Conservation (phyloP, 163 green algal species). For the Scenedesmus sp. region DNA sequence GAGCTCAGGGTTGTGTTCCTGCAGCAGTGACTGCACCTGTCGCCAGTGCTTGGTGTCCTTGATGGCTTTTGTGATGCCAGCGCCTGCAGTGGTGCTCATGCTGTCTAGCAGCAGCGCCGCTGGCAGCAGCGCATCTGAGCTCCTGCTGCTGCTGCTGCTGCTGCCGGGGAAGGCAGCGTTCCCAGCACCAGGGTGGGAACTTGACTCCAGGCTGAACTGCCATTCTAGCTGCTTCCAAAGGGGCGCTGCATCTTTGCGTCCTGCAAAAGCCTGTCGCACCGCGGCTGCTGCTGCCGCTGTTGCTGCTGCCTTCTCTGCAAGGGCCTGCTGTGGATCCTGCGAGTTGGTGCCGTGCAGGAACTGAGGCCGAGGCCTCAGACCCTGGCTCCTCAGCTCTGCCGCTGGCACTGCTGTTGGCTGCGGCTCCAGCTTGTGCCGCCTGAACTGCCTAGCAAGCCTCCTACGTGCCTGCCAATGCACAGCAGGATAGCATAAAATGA, state of each 20-base stretch:
- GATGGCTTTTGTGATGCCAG: constrained; percentile 33
- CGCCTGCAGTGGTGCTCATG: neutral
- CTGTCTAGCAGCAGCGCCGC: constrained; percentile 22
- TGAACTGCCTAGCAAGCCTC: constrained; percentile 45
- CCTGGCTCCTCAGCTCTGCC: neutral
- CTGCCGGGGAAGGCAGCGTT: neutral
- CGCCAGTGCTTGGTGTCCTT: constrained; percentile 18
- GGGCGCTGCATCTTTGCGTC: neutral
- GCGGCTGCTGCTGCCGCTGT: neutral
- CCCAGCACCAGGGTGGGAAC: neutral
- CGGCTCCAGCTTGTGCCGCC: constrained; percentile 44
- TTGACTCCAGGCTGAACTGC: constrained; percentile 23
- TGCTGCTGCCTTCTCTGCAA: neutral
- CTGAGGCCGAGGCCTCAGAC: neutral
- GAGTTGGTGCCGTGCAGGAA: neutral
- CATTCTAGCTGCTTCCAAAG: constrained; percentile 29
- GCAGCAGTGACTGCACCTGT: constrained; percentile 45
- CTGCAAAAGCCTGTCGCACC: neutral
- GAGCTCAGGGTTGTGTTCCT: constrained; percentile 19
- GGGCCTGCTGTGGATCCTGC: constrained; percentile 16
- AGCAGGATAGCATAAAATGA: too few relatives aligned
- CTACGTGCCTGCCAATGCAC: constrained; percentile 53
- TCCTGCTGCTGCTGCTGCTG: constrained; percentile 12
- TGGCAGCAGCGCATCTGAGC: constrained; percentile 6
- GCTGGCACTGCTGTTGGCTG: constrained; percentile 21